Evolutionary conservation across 1,139 yeast species (phyloP).

Genomic region (Zygosaccharomyces sapae): DNA sequence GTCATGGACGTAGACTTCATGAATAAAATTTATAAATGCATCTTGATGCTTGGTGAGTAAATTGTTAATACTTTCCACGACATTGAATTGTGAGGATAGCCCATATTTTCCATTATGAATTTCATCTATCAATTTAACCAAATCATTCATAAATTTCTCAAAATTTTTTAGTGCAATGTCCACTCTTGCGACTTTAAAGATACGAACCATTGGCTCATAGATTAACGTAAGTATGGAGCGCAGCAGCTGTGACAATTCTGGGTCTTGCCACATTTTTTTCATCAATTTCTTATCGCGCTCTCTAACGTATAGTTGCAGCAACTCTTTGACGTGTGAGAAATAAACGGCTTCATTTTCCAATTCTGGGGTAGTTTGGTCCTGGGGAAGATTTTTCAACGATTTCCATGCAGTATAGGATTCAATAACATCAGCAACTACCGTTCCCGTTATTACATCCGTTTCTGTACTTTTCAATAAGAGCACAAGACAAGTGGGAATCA

Average conservation of each 20-base stretch:
- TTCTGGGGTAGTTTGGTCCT: background rate
- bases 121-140: slow-evolving; percentile 50
- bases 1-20: slow-evolving; percentile 71
- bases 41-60: slow-evolving; percentile 68
- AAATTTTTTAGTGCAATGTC: slow-evolving; percentile 71
- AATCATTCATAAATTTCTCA: slow-evolving; percentile 68
- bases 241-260: slow-evolving; percentile 65
- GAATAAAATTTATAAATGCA: slow-evolving; percentile 67
- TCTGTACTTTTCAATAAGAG: slow-evolving; percentile 31
- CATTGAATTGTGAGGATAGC: slow-evolving; percentile 42
- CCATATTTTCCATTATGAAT: slow-evolving; percentile 40
- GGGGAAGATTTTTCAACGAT: slow-evolving; percentile 22
- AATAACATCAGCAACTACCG: slow-evolving; percentile 27
- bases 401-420: slow-evolving; percentile 41
- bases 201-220: slow-evolving; percentile 75
- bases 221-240: slow-evolving; percentile 72
- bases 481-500: slow-evolving; percentile 37
- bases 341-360: slow-evolving; percentile 20
- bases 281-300: slow-evolving; percentile 70
- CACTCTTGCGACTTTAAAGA: slow-evolving; percentile 72
- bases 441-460: slow-evolving; percentile 19
- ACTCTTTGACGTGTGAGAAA: slow-evolving; percentile 52
- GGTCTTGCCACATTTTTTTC: slow-evolving; percentile 80
- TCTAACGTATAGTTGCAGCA: slow-evolving; percentile 61
- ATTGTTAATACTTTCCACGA: slow-evolving; percentile 63